Evolutionary conservation across 805 yeast genomes (phyloP), one percentile per base, ranked within the genome.

Genomic region (Yarrowia yakushimensis): DNA sequence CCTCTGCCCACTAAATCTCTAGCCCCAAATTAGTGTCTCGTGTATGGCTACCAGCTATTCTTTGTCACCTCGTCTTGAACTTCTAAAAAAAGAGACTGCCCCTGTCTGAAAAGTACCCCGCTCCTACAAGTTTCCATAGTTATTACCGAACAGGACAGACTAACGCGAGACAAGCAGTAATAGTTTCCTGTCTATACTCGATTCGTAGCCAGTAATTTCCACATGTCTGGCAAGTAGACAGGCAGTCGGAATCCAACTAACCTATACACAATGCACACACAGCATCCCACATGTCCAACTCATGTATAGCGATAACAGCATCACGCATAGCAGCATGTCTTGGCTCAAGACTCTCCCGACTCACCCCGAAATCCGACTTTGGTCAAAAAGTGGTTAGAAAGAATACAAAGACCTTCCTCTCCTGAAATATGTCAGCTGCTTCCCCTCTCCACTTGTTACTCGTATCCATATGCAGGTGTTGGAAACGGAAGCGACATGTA

Each of bases 391-490:
- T 17, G 17, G 39, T 17, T 17, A 4, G 8, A 4, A 9, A 3
- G 10, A 4, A 17, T 17, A 17, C 9, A 9, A 17, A n/a, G 10
- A 10, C 42, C 23, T 37, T 37, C 23, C 20, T 15, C 34, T 31
- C 34, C 23, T 11, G 10, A 4, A 18, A 10, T 9, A 37, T 13
- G n/a, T 7, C 45, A 22, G 4, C 28, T 5, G 4, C 28, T 28
- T 45, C 52, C 52, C 52, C 52, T 20, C 52, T 30, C 36, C 18
- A 7, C 27, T 30, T 30, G 23, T 45, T 12, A 30, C 52, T 45
- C 52, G 52, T 45, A 45, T 45, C 36, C 23, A 13, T 45, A 45
- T 45, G 52, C 52, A 45, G 52, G 52, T 45, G 36, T 33, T 31
- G 23, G 22, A n/a, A n/a, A 33, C 43, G 31, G 34, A 5, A 31